phyloP scores from a whole-genome alignment of 345 rosid species.

The Citrus mangshanensis region DNA sequence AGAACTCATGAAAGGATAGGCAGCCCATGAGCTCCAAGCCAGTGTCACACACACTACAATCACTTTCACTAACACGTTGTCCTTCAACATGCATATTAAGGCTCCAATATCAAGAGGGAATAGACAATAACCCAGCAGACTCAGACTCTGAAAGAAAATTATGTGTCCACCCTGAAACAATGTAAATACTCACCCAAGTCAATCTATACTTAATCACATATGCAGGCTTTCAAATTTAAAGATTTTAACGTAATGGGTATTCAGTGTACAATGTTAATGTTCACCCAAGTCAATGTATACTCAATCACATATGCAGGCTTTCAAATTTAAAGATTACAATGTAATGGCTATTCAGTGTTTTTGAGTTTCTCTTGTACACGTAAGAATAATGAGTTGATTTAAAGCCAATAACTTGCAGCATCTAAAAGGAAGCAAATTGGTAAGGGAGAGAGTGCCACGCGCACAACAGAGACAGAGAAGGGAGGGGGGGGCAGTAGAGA shows the following conservation, averaged over 20 bases:
- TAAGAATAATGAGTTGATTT: not conserved
- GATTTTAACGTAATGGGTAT: not conserved
- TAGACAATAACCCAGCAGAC: constrained; percentile 83
- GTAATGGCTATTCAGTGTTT: not conserved
- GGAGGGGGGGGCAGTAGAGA: not conserved
- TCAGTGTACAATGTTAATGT: not conserved
- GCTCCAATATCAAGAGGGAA: constrained; percentile 88
- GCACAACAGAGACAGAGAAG: no score
- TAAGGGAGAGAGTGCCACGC: not conserved
- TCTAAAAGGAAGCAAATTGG: not conserved
- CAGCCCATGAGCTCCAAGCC: constrained; percentile 97
- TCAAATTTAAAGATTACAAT: not conserved
- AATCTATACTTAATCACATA: not conserved
- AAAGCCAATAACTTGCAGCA: not conserved
- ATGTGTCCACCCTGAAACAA: constrained; percentile 79
- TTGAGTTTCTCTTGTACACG: not conserved
- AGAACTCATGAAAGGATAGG: constrained; percentile 93
- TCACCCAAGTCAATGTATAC: not conserved
- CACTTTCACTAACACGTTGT: constrained; percentile 64
- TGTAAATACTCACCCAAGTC: not conserved
- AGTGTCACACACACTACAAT: constrained; percentile 66
- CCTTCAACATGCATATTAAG: constrained; percentile 73
- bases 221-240: not conserved
- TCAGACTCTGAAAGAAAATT: constrained; percentile 83
- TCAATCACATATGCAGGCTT: not conserved